These are phyloP conservation scores for Chlorella variabilis DNA, from an alignment of 163 green algal species.

Conservation along the genomic window DNA sequence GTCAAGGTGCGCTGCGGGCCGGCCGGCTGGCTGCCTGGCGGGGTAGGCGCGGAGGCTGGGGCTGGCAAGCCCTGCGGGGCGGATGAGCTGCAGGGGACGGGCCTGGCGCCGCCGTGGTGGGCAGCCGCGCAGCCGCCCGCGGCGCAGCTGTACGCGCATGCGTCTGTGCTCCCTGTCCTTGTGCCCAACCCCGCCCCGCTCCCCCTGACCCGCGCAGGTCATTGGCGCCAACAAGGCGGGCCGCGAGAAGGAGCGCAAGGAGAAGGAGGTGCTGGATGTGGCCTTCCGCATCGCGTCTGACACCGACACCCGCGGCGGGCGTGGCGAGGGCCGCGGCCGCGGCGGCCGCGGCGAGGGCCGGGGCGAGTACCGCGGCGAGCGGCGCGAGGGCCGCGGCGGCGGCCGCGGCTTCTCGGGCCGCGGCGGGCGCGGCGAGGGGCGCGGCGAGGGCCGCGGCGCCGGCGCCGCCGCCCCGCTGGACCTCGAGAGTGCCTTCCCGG, in stretches of 20 bases:
- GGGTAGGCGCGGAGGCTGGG: no score
- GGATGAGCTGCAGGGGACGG: no score
- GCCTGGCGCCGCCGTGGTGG: no score
- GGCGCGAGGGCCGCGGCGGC: background rate
- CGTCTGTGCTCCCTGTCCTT: no score
- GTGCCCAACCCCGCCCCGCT: no score
- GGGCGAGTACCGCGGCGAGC: background rate
- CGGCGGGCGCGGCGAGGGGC: constrained; percentile 17
- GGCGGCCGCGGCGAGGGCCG: constrained; percentile 5
- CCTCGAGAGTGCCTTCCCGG: constrained; percentile 21
- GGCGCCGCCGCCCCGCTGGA: constrained; percentile 37
- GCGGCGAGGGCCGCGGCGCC: constrained; percentile 6
- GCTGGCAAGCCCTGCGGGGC: no score
- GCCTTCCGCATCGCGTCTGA: constrained; percentile 66
- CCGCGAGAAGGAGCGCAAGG: constrained; percentile 43
- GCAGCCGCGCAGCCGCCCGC: no score
- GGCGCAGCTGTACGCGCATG: no score
- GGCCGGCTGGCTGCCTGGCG: no score
- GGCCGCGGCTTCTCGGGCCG: constrained; percentile 9
- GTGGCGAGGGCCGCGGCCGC: constrained; percentile 50
- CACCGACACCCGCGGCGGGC: constrained; percentile 47
- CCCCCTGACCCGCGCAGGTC: no score
- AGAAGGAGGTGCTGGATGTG: constrained; percentile 54
- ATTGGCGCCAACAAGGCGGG: constrained; percentile 46
- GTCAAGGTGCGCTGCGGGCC: constrained; percentile 29